A percentile compares a stretch with the other conserved stretches of the same genome.
These are phyloP conservation scores for Salix koriyanagi DNA, from an alignment of 345 rosid species.

Conservation along the genomic window DNA sequence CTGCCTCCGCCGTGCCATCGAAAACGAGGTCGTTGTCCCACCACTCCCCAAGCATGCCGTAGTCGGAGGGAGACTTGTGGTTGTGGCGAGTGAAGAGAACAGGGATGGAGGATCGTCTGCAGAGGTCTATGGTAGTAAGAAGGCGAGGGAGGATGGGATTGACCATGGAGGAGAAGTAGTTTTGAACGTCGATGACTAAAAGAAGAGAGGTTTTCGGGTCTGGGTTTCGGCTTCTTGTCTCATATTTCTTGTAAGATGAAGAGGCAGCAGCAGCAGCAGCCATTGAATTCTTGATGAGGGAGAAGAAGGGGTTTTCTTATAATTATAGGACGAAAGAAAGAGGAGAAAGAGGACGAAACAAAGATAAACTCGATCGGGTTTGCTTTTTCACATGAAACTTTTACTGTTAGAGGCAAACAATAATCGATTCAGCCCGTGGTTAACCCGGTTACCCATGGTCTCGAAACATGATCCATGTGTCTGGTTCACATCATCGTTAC, in stretches of 20 bases:
- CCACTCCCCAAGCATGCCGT: slow-evolving; percentile 68
- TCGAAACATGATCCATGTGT: too few species aligned
- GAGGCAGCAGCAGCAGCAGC: background rate
- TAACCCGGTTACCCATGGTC: too few species aligned
- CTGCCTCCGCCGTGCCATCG: slow-evolving; percentile 56
- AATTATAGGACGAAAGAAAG: too few species aligned
- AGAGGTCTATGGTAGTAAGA: slow-evolving; percentile 51
- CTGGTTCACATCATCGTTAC: too few species aligned
- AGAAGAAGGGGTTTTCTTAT: background rate
- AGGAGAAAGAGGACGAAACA: too few species aligned
- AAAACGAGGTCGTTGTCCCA: slow-evolving; percentile 50
- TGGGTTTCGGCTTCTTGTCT: slow-evolving; percentile 48
- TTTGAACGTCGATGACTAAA: slow-evolving; percentile 69
- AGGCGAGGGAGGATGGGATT: slow-evolving; percentile 48
- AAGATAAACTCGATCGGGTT: too few species aligned
- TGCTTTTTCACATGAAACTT: too few species aligned
- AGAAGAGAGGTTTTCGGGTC: slow-evolving; percentile 46
- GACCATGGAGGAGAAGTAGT: slow-evolving; percentile 53
- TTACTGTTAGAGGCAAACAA: too few species aligned
- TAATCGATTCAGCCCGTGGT: too few species aligned
- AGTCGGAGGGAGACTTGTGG: slow-evolving; percentile 50
- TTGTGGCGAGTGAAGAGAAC: slow-evolving; percentile 76
- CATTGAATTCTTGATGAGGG: background rate
- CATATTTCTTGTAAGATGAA: slow-evolving; percentile 42
- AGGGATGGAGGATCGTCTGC: slow-evolving; percentile 63